phyloP scores from a whole-genome alignment of 2,329 filamentous ascomycete species.

The Talaromyces sp. region DNA sequence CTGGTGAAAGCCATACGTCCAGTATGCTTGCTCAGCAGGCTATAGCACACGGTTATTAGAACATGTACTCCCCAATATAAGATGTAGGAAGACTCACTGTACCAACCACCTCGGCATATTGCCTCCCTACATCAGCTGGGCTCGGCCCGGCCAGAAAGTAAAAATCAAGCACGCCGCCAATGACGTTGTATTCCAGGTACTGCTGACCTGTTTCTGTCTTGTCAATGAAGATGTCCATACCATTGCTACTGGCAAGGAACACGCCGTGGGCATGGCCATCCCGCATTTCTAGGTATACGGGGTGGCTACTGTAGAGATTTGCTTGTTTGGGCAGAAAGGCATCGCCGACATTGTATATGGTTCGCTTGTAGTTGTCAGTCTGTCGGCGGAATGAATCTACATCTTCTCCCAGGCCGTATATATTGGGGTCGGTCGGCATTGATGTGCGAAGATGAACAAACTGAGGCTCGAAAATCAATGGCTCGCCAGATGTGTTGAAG shows the following conservation, averaged over 20 bases:
- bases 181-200: slow-evolving; percentile 72
- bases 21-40: slow-evolving; percentile 77
- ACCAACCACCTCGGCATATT: slow-evolving; percentile 55
- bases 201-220: slow-evolving; percentile 53
- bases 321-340: slow-evolving; percentile 55
- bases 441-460: slow-evolving; percentile 68
- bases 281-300: slow-evolving; percentile 70
- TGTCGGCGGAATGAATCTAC: slow-evolving; percentile 65
- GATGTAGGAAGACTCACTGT: slow-evolving; percentile 1
- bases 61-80: neutral
- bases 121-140: slow-evolving; percentile 53
- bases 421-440: slow-evolving; percentile 61
- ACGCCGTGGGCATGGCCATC: slow-evolving; percentile 57
- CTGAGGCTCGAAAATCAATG: slow-evolving; percentile 70
- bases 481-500: slow-evolving; percentile 64
- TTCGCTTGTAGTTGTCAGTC: slow-evolving; percentile 64
- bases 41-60: neutral
- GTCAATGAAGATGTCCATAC: slow-evolving; percentile 73
- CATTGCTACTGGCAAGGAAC: slow-evolving; percentile 67
- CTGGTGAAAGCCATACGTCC: slow-evolving; percentile 64
- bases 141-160: slow-evolving; percentile 60
- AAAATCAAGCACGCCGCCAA: slow-evolving; percentile 71
- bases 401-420: slow-evolving; percentile 78
- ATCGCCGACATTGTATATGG: slow-evolving; percentile 64
- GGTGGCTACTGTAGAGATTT: slow-evolving; percentile 70